Evolutionary conservation across 2,329 filamentous ascomycete genomes (phyloP), one percentile per base, ranked within the genome.

Genomic region (Fusarium cyanostomum): DNA sequence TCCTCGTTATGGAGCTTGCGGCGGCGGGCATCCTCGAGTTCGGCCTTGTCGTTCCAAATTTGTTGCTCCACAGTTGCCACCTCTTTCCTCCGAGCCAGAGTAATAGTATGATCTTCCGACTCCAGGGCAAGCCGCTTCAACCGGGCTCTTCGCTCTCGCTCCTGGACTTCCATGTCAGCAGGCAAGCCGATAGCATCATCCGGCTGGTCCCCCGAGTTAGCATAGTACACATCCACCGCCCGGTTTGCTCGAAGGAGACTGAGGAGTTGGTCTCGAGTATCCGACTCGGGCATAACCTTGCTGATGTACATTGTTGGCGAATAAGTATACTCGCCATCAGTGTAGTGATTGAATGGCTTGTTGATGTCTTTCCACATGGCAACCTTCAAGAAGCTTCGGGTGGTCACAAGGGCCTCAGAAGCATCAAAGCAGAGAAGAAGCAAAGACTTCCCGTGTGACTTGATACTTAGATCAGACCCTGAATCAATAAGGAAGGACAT

Each of bases 361-460:
- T 90, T 90, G 67, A 90, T 76, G 28, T 84, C 77, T 69, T 87
- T 86, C 86, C 87, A 90, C 75, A 89, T 81, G 38, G 84, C 86
- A 1, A 84, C 84, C 66, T 87, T 87, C 8, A 91, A 78, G 1
- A 90, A 80, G 0, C 84, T 81, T 37, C 82, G 82, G 0, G 85
- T 84, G 7, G 86, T 85, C 1, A 80, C 75, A 3, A 88, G 58
- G 0, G 87, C 80, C 37, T 87, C 83, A 8, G 75, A 65, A 0
- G 84, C 82, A 52, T 89, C 84, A 21, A 90, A 80, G 5, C 87
- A 87, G 3, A 89, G 81, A 11, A 87, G 76, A 9, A 90, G 75
- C 8, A 84, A 74, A 0, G 87, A 86, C 65, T 87, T 89, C 11
- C 84, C 84, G 37, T 86, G 78, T 9, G 78, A 82, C 56, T 81